These are phyloP conservation scores for Acarospora socialis DNA, from an alignment of 2,329 filamentous ascomycete species.

Conservation along the genomic window DNA sequence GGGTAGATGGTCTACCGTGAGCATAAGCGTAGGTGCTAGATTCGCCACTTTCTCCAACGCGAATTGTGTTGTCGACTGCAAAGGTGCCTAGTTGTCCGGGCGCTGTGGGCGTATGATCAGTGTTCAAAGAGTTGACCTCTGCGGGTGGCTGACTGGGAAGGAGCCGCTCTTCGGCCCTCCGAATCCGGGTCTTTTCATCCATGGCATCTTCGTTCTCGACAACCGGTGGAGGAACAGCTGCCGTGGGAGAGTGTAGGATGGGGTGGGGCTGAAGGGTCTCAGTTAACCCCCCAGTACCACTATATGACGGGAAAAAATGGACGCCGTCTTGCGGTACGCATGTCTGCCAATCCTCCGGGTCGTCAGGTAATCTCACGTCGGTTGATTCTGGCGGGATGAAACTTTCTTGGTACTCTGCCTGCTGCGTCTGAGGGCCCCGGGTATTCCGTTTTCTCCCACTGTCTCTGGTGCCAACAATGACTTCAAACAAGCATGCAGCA, in stretches of 20 bases:
- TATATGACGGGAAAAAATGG: too few species aligned
- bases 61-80: too few species aligned
- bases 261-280: too few species aligned
- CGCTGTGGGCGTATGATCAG: too few species aligned
- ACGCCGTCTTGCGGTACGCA: constrained; percentile 17
- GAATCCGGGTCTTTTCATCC: constrained; percentile 69
- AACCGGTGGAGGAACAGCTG: constrained; percentile 47
- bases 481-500: constrained; percentile 73
- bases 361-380: constrained; percentile 14
- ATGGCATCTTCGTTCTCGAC: constrained; percentile 49
- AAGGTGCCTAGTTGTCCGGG: too few species aligned
- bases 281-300: too few species aligned
- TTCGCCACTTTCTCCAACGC: too few species aligned
- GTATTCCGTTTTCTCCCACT: constrained; percentile 38
- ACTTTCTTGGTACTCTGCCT: constrained; percentile 26
- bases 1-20: constrained; percentile 4
- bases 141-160: constrained; percentile 65
- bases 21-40: too few species aligned
- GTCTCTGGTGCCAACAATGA: constrained; percentile 75
- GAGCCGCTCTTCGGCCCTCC: constrained; percentile 61
- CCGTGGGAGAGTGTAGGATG: too few species aligned
- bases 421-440: constrained; percentile 35
- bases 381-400: constrained; percentile 19
- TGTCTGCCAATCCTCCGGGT: constrained; percentile 19
- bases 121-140: too few species aligned